Base-by-base conservation (phyloP, 768 basidiomycete species). In the Suillus subluteus region DNA sequence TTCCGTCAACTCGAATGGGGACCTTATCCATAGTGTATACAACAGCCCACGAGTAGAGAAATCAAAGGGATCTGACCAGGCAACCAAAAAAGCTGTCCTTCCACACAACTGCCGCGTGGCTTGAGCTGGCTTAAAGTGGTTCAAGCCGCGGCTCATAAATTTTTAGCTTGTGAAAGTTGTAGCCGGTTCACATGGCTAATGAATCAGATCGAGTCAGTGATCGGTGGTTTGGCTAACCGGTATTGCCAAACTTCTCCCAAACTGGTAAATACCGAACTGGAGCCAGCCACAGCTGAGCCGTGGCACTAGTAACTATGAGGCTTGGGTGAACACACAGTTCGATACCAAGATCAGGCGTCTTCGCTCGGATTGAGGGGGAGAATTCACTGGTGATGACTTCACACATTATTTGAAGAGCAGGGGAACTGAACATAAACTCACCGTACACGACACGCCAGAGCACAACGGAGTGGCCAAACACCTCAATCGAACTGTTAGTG, bases 391-490 rank as follows among this genome's bases (percentile, higher is more conserved):
- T 9, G 70, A 77, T 0, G 75, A 76, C 8, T 79, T 86, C 37
- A 68, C 66, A 4, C 2, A 62, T 0, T 73, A 80, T 58, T 73
- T 83, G 0, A 69, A 76, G 1, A 59, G 63, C 0, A 71, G 77
- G 9, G 86, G 86, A 0, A 86, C 80, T 0, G 35, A 65, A 4
- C 76, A 75, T 15, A 74, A 80, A 58, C 70, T 79, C 1, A 84
- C 81, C 2, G 72, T 79, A 0, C 80, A 82, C 23, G 75, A 86
- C 66, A 82, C 80, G 0, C 83, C 80, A 0, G 72, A 81, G 62
- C 75, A 84, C 48, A 86, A 85, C 64, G 82, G 84, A 0, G 68
- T 84, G 15, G 79, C 83, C 0, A 79, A 86, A 69, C 71, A 77
- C 9, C 68, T 73, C 2, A 86, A 84, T 66, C 70, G 78, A 8